Conservation (phyloP, 2,329 filamentous ascomycete species). For the Niveomyces coronatus region DNA sequence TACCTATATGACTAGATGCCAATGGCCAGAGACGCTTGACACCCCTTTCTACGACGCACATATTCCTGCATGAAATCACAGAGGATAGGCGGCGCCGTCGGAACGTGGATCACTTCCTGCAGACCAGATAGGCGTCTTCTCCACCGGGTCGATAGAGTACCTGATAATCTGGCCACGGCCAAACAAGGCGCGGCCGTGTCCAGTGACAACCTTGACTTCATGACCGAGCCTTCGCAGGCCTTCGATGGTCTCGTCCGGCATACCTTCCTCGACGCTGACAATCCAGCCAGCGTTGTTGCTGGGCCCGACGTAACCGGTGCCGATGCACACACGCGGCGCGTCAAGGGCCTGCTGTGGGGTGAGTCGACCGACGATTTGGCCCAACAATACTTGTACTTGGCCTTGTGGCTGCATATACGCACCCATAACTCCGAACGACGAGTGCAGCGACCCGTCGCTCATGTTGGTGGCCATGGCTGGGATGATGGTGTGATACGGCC, state of each 20-base stretch:
- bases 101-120: slow-evolving; percentile 82
- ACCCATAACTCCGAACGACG: slow-evolving; percentile 92
- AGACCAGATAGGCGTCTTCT: slow-evolving; percentile 67
- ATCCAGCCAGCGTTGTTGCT: slow-evolving; percentile 48
- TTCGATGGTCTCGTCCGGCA: slow-evolving; percentile 55
- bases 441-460: slow-evolving; percentile 63
- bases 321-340: slow-evolving; percentile 82
- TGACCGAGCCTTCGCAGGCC: slow-evolving; percentile 64
- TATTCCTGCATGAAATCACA: background rate
- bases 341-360: slow-evolving; percentile 85
- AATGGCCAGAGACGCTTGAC: too few relatives aligned
- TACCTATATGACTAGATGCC: too few relatives aligned
- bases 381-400: slow-evolving; percentile 85
- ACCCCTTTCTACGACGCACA: background rate
- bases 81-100: slow-evolving; percentile 60
- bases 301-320: slow-evolving; percentile 56
- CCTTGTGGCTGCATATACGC: slow-evolving; percentile 98
- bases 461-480: slow-evolving; percentile 78
- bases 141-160: slow-evolving; percentile 57
- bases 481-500: slow-evolving; percentile 97
- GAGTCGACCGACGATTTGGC: slow-evolving; percentile 72
- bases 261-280: slow-evolving; percentile 77
- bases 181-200: slow-evolving; percentile 58
- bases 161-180: slow-evolving; percentile 82
- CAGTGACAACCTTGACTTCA: slow-evolving; percentile 56